Evolutionary conservation across 345 rosid species (phyloP).

Genomic region (Dovyalis caffra): DNA sequence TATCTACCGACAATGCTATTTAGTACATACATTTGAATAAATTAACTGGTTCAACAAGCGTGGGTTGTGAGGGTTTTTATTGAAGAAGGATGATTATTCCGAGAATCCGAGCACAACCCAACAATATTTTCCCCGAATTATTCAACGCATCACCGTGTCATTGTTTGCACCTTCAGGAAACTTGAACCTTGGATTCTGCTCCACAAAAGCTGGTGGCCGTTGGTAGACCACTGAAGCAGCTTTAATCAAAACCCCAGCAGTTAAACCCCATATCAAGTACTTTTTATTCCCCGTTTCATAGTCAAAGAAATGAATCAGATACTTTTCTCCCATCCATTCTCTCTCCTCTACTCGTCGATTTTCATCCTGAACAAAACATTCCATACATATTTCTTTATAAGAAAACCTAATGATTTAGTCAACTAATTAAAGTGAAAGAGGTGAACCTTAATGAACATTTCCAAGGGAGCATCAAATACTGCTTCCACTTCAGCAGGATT

Average conservation of each 20-base stretch:
- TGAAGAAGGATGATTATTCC: slow-evolving; percentile 12
- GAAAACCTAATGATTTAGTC: neutral
- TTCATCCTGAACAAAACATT: slow-evolving; percentile 52
- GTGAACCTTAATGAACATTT: slow-evolving; percentile 81
- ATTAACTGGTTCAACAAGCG: neutral
- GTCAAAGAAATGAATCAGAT: slow-evolving; percentile 60
- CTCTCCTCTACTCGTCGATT: slow-evolving; percentile 61
- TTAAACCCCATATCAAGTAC: slow-evolving; percentile 67
- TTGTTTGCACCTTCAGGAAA: slow-evolving; percentile 41
- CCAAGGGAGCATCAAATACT: slow-evolving; percentile 88
- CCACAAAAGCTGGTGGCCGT: slow-evolving; percentile 58
- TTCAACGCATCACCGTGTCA: slow-evolving; percentile 36
- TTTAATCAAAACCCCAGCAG: slow-evolving; percentile 69
- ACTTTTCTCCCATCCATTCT: slow-evolving; percentile 63
- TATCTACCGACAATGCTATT: neutral
- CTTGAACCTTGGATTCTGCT: slow-evolving; percentile 62
- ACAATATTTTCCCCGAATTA: neutral
- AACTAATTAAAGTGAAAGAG: slow-evolving; percentile 10
- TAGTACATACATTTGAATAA: neutral
- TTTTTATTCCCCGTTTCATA: slow-evolving; percentile 47
- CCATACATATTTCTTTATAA: neutral
- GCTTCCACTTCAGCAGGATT: slow-evolving; percentile 86
- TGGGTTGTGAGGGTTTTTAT: slow-evolving; percentile 7
- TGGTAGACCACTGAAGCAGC: slow-evolving; percentile 69
- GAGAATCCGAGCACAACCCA: neutral